Percentiles rank a stretch among this genome's conserved stretches.
phyloP scores from a whole-genome alignment of 2,329 filamentous ascomycete species.

The Ophiostoma ulmi region DNA sequence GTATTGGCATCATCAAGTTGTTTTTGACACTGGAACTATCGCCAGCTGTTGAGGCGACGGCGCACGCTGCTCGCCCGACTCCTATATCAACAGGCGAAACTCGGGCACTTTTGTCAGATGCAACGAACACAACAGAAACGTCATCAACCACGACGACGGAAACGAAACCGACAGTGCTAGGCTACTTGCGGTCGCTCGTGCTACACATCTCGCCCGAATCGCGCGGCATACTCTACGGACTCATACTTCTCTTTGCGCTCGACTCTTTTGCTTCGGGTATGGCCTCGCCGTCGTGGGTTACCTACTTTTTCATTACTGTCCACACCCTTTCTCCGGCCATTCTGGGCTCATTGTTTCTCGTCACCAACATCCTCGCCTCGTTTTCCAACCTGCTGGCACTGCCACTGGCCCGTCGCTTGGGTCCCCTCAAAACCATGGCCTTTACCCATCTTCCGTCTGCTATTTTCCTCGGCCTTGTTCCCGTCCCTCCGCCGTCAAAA shows the following conservation, averaged over 20 bases:
- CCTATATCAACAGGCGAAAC: neutral
- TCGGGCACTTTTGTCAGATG: neutral
- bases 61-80: constrained; percentile 25
- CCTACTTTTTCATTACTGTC: constrained; percentile 50
- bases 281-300: constrained; percentile 51
- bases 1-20: constrained; percentile 54
- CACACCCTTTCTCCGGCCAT: constrained; percentile 45
- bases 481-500: constrained; percentile 20
- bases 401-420: constrained; percentile 51
- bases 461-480: constrained; percentile 58
- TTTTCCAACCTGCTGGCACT: constrained; percentile 49
- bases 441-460: constrained; percentile 68
- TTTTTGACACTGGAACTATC: constrained; percentile 47
- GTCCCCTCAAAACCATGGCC: constrained; percentile 59
- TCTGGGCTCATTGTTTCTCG: constrained; percentile 52
- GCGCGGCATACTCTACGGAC: constrained; percentile 49
- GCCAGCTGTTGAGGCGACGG: constrained; percentile 30
- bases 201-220: constrained; percentile 55
- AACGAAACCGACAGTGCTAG: neutral
- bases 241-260: constrained; percentile 45
- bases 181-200: constrained; percentile 37
- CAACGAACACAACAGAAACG: neutral
- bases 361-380: constrained; percentile 48
- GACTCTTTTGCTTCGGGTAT: constrained; percentile 44
- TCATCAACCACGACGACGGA: neutral